Base-by-base conservation (phyloP, 2,329 filamentous ascomycete species). In the Fonsecaea monophora region DNA sequence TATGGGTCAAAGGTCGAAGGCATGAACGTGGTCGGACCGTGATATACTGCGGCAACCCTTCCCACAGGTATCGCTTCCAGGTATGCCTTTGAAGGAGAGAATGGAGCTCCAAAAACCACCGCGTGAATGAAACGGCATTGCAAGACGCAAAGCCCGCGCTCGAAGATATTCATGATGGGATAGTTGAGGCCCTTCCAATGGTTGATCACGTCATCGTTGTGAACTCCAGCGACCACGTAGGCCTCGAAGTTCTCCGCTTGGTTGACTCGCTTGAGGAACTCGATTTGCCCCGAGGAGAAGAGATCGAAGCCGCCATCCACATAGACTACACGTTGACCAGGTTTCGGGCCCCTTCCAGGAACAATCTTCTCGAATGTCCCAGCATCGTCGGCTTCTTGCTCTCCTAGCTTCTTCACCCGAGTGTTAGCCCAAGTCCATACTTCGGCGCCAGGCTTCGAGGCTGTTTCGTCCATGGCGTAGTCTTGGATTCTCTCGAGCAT, bases 161-260 rank as follows among this genome's bases (percentile, higher is more conserved):
- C 95, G 75, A 94, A 97, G 65, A 97, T 94, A 82, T 98, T 99
- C 95, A 99, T 99, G 81, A 99, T 98, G 32, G 95, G 95, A 77
- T 97, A 99, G 81, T 99, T 99, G 74, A 97, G 86, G 40, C 95
- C 94, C 81, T 98, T 98, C 91, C 93, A 96, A 74, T 90, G 84
- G 80, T 99, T 99, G 79, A 99, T 96, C 67, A 96, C 93, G 70
- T 90, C 88, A 77, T 99, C 95, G 74, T 97, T 92, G 79, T 99
- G 95, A 30, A 99, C 89, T 57, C 95, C 95, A 2, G 92, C 94
- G 53, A 98, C 87, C n/a, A 99, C 86, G 77, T 92, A 98, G 6
- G 89, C 90, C 54, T 84, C 84, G 15, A 90, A 90, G 5, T 81
- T 77, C 69, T 87, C 86, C 0, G 85, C 83, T 70, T 89, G 82